A percentile compares a stretch with the other conserved stretches of the same genome.
Evolutionary conservation across 352 stramenopile species (phyloP).

Genomic region (Pythium brachiatum): DNA sequence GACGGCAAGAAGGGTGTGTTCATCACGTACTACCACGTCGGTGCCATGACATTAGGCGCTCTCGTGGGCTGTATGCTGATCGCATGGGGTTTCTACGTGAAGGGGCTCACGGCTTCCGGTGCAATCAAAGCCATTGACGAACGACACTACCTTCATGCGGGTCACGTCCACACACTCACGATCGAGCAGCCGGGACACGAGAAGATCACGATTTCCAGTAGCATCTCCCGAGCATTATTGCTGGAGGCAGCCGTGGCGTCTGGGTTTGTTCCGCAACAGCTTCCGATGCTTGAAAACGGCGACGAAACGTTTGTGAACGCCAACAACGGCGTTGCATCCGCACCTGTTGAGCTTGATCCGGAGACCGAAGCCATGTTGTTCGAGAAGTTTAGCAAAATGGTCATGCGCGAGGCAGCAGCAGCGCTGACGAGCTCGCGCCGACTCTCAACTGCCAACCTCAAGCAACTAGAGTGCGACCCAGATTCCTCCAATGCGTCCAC

Average conservation of each 20-base stretch:
- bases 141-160: conserved; percentile 48
- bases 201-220: conserved; percentile 75
- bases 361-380: conserved; percentile 56
- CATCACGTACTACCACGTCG: conserved; percentile 77
- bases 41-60: conserved; percentile 49
- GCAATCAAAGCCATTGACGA: conserved; percentile 58
- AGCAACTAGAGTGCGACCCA: conserved; percentile 35
- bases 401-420: conserved; percentile 14
- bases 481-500: conserved; percentile 20
- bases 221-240: conserved; percentile 60
- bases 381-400: conserved; percentile 61
- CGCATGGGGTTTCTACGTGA: conserved; percentile 75
- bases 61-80: conserved; percentile 50
- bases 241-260: conserved; percentile 38
- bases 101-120: conserved; percentile 62
- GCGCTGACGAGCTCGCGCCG: conserved; percentile 8
- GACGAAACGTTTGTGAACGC: conserved; percentile 14
- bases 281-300: conserved; percentile 51
- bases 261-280: conserved; percentile 18
- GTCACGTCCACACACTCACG: conserved; percentile 66
- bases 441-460: conserved; percentile 17
- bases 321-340: background rate
- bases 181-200: conserved; percentile 66
- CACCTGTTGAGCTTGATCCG: conserved; percentile 30
- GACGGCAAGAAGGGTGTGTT: conserved; percentile 75